Conservation (phyloP, 768 basidiomycete genomes). For the Tephrocybe sp. region DNA sequence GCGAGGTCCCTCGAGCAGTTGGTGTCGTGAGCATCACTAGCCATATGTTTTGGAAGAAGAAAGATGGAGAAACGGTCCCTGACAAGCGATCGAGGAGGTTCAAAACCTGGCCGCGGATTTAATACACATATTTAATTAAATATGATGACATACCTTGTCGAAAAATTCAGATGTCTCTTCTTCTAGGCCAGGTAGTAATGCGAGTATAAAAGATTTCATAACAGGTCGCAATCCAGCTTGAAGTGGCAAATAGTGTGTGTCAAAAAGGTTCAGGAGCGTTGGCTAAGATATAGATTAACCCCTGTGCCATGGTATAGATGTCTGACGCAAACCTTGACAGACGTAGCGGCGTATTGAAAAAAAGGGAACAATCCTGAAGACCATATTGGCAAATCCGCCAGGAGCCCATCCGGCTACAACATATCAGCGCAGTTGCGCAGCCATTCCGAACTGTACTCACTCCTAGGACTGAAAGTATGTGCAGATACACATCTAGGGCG, state of each 20-base stretch:
- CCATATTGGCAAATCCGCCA: constrained; percentile 88
- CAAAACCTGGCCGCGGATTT: constrained; percentile 55
- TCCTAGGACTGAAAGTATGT: constrained; percentile 88
- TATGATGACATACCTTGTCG: constrained; percentile 58
- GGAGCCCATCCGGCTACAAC: constrained; percentile 78
- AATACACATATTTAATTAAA: constrained; percentile 4
- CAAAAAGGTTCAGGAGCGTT: constrained; percentile 85
- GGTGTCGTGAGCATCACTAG: constrained; percentile 89
- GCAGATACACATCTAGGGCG: constrained; percentile 91
- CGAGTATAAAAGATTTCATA: constrained; percentile 93
- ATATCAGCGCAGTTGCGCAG: constrained; percentile 3
- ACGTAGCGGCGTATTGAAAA: constrained; percentile 99
- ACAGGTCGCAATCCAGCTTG: constrained; percentile 79
- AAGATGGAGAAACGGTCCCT: constrained; percentile 77
- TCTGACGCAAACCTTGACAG: constrained; percentile 70
- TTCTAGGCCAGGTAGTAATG: constrained; percentile 91
- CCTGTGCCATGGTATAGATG: background rate
- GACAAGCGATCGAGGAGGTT: constrained; percentile 78
- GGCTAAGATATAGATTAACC: constrained; percentile 45
- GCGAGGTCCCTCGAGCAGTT: constrained; percentile 76
- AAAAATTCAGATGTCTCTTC: constrained; percentile 98
- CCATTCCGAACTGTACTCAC: constrained; percentile 43
- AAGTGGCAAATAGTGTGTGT: constrained; percentile 87
- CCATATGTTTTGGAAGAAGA: constrained; percentile 97
- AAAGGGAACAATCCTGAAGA: constrained; percentile 96